These are phyloP conservation scores for Lentithecium fluviatile DNA, from an alignment of 495 filamentous ascomycete genomes.

Conservation along the genomic window DNA sequence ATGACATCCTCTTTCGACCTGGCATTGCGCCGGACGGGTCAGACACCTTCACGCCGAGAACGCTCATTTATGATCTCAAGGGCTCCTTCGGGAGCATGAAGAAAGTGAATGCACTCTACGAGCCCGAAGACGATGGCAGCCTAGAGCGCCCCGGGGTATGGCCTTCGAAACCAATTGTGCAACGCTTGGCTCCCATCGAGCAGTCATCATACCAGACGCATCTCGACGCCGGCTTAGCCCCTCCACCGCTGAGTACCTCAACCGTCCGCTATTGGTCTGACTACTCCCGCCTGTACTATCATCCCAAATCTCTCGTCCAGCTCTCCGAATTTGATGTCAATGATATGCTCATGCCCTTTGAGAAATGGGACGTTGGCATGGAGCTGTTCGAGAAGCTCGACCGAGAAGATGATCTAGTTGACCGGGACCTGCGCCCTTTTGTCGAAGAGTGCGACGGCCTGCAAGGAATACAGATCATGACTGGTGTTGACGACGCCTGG, in stretches of 20 bases:
- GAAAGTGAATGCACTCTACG: constrained; percentile 87
- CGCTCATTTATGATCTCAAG: constrained; percentile 93
- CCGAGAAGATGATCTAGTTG: constrained; percentile 80
- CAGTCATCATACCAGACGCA: constrained; percentile 72
- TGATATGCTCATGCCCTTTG: constrained; percentile 76
- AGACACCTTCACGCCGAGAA: constrained; percentile 89
- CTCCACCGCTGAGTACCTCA: constrained; percentile 61
- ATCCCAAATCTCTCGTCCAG: constrained; percentile 76
- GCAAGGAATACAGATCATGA: constrained; percentile 81
- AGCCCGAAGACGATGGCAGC: constrained; percentile 56
- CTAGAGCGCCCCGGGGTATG: constrained; percentile 47
- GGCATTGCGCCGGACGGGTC: constrained; percentile 79
- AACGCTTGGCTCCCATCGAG: constrained; percentile 63
- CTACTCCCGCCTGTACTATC: constrained; percentile 86
- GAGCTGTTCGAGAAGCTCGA: constrained; percentile 81
- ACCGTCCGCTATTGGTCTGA: constrained; percentile 94
- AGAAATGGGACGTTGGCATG: constrained; percentile 73
- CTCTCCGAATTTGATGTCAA: constrained; percentile 76
- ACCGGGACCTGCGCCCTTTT: constrained; percentile 82
- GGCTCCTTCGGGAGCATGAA: constrained; percentile 83
- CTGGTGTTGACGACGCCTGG: constrained; percentile 86
- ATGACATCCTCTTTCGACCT: constrained; percentile 87
- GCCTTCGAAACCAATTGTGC: constrained; percentile 58
- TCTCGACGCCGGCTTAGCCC: constrained; percentile 66
- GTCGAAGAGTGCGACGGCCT: constrained; percentile 91